A percentile compares a stretch with the other conserved stretches of the same genome.
phyloP scores from a whole-genome alignment of 192 early-diverging fungal genomes.

The Podila clonocystis region DNA sequence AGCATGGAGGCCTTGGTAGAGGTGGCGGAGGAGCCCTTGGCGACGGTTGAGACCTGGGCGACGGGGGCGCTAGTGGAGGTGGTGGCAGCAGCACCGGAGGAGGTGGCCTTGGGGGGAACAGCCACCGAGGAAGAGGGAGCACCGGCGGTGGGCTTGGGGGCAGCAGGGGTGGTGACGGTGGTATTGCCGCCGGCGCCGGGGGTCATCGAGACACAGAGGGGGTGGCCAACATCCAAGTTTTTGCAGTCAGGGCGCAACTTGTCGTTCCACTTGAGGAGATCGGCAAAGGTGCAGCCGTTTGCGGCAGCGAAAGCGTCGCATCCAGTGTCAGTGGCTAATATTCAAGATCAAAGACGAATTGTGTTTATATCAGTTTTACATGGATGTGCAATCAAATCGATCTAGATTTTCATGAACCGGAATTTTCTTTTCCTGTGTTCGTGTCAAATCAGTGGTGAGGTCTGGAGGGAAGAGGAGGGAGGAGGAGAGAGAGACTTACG shows the following conservation, averaged over 20 bases:
- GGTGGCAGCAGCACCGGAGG: background rate
- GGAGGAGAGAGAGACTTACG: constrained; percentile 2
- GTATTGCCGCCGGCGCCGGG: constrained; percentile 2
- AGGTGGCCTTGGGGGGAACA: background rate
- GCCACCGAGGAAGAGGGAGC: background rate
- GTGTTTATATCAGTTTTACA: background rate
- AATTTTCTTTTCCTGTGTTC: background rate
- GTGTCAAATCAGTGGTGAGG: background rate
- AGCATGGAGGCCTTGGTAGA: constrained; percentile 5
- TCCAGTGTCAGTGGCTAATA: constrained; percentile 5
- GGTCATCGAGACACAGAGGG: constrained; percentile 21
- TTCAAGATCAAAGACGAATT: background rate
- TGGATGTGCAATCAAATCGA: background rate
- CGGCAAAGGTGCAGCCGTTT: constrained; percentile 23
- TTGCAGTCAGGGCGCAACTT: constrained; percentile 25
- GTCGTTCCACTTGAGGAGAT: constrained; percentile 31
- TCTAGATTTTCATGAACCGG: background rate
- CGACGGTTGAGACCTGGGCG: background rate
- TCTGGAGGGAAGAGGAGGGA: too few species aligned
- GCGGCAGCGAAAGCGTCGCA: constrained; percentile 9
- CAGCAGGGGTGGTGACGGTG: background rate
- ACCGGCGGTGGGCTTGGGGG: background rate
- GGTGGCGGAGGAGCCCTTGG: constrained; percentile 3
- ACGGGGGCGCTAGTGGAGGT: constrained; percentile 1
- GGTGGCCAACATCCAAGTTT: constrained; percentile 23